phyloP scores from a whole-genome alignment of 139 green algal genomes.

The Ettlia oleoabundans region DNA sequence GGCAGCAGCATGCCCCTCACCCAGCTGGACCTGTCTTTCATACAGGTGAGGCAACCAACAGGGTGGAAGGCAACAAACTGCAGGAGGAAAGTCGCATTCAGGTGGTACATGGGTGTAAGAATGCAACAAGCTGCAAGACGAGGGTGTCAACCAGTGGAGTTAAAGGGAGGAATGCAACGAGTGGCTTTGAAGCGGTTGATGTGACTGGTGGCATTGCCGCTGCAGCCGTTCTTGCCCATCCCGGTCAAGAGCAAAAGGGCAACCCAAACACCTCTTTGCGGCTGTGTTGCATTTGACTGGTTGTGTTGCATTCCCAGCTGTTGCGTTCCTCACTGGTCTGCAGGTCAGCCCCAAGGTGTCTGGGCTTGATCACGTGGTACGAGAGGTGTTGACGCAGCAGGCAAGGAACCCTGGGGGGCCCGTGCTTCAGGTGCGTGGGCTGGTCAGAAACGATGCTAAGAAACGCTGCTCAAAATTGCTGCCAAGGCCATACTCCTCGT shows the following conservation, averaged over 20 bases:
- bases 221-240: too few relatives aligned
- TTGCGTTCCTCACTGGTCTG: not conserved
- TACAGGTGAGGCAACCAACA: conserved; percentile 5
- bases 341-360: conserved; percentile 28
- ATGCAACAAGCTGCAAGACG: too few relatives aligned
- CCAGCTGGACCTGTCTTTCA: conserved; percentile 25
- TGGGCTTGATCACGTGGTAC: conserved; percentile 23
- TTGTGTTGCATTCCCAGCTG: not conserved
- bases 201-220: too few relatives aligned
- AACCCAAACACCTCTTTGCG: not conserved
- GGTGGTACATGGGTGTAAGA: not conserved
- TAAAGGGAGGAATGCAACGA: too few relatives aligned
- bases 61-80: too few relatives aligned
- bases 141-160: too few relatives aligned
- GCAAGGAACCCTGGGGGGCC: conserved; percentile 18
- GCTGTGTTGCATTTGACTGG: not conserved
- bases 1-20: conserved; percentile 23
- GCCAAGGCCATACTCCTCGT: not conserved
- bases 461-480: not conserved
- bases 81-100: not conserved
- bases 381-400: conserved; percentile 22
- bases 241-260: too few relatives aligned
- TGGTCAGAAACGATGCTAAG: not conserved
- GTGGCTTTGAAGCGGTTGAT: too few relatives aligned
- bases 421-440: conserved; percentile 17